These are phyloP conservation scores for Gracilaria gracilis DNA, from an alignment of 23 red algal genomes.

Conservation along the genomic window DNA sequence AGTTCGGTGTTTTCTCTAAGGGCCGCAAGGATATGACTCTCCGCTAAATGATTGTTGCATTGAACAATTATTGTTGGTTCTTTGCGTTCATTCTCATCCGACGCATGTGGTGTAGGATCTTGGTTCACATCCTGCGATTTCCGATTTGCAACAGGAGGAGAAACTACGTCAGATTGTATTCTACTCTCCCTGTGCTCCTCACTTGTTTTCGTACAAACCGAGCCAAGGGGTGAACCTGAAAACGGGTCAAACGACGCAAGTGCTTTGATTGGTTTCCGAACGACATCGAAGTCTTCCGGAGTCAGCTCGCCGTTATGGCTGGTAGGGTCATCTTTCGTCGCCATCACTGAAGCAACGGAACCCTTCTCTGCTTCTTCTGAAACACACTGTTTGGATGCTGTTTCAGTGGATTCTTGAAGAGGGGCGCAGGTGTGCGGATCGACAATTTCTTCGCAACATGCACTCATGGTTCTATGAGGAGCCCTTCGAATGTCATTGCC, in stretches of 20 bases:
- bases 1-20: constrained; percentile 17
- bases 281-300: constrained; percentile 30
- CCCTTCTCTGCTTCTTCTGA: not conserved
- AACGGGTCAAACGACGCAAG: not conserved
- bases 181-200: not conserved
- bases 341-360: not conserved
- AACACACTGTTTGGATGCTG: not conserved
- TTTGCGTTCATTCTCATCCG: not conserved
- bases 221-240: not conserved
- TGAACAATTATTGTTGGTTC: constrained; percentile 5
- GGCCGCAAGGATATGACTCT: not conserved
- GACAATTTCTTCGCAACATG: constrained; percentile 2
- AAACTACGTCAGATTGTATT: not conserved
- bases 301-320: not conserved
- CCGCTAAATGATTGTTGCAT: not conserved
- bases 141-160: not conserved
- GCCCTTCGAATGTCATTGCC: not conserved
- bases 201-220: constrained; percentile 15
- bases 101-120: not conserved
- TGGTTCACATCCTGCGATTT: not conserved
- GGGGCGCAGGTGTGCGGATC: not conserved
- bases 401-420: not conserved
- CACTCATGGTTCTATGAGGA: not conserved
- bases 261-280: not conserved
- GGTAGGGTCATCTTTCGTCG: not conserved